Base-by-base conservation (phyloP, 768 basidiomycete genomes). In the Leccinum boreale region DNA sequence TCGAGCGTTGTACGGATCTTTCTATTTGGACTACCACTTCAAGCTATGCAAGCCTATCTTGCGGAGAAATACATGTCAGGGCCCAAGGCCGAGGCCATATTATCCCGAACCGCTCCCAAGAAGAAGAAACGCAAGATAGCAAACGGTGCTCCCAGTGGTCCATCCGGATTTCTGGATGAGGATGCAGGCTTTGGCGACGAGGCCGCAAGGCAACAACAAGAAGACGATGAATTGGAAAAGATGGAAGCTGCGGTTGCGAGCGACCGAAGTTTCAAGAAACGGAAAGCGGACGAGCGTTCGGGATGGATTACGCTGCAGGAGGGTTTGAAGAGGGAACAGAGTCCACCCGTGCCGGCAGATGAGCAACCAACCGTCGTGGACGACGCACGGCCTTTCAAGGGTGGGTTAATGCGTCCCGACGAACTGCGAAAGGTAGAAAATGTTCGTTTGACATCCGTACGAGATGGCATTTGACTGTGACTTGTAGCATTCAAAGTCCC, bases 11-110 rank as follows among this genome's bases (percentile, higher is more conserved):
- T 42, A 42, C 36, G 2, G 17, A 46, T 46, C 45, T 24, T 17
- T 33, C 31, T 11, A 5, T 12, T 33, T 36, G 49, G 46, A 10
- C 23, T 10, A 29, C 31, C 1, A 50, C 47, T 35, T 45, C 26
- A 45, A 52, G 66, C 62, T 42, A 81, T 95, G 77, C 87, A 93
- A 70, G 79, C 90, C 23, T 95, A 95, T 70, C 81, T 95, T 17
- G 92, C 92, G 0, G 82, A 87, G 62, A 92, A 91, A 61, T 98
- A 98, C 77, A 96, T 98, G 94, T 87, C 94, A 5, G 96, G 96
- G 1, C 85, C 92, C 0, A 98, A 98, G 67, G 94, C 95, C 2
- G 96, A 98, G 64, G 94, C 93, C 6, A 98, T 98, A 61, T 79
- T 98, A 8, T 79, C 94, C 4, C 84, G 84, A 47, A 71, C 81